Evolutionary conservation across 768 basidiomycete species (phyloP).

Genomic region (Rickenella mellea): DNA sequence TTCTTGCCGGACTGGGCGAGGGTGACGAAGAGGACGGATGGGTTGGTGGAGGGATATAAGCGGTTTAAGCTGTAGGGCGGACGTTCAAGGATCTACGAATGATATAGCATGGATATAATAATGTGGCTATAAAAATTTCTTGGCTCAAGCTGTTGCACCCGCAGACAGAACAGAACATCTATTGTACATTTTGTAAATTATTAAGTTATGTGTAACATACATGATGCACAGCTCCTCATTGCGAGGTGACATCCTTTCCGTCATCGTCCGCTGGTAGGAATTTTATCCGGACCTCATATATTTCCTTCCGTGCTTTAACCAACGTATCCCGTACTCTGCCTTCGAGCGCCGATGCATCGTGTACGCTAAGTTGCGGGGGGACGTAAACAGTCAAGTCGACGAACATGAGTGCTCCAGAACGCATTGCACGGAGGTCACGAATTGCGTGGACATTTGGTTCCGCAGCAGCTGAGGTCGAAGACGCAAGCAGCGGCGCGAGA

Average conservation of each 20-base stretch:
- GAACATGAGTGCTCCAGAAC: conserved; percentile 71
- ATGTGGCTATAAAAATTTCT: too few relatives aligned
- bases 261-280: conserved; percentile 36
- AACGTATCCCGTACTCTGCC: conserved; percentile 45
- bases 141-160: too few relatives aligned
- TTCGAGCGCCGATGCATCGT: conserved; percentile 52
- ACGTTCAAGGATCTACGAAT: too few relatives aligned
- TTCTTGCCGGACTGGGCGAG: conserved; percentile 63
- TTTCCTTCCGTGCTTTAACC: conserved; percentile 49
- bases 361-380: conserved; percentile 43
- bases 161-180: too few relatives aligned
- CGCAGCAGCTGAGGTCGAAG: conserved; percentile 12
- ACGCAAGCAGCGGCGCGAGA: conserved; percentile 44
- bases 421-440: conserved; percentile 56
- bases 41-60: conserved; percentile 45
- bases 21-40: conserved; percentile 46
- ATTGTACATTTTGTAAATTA: too few relatives aligned
- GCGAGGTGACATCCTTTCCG: too few relatives aligned
- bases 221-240: too few relatives aligned
- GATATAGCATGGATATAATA: neutral
- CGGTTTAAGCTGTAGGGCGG: conserved; percentile 21
- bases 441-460: conserved; percentile 32
- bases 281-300: conserved; percentile 62
- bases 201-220: too few relatives aligned
- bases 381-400: conserved; percentile 79